phyloP scores from a whole-genome alignment of 2,329 filamentous ascomycete species.

The Apiospora koreana region DNA sequence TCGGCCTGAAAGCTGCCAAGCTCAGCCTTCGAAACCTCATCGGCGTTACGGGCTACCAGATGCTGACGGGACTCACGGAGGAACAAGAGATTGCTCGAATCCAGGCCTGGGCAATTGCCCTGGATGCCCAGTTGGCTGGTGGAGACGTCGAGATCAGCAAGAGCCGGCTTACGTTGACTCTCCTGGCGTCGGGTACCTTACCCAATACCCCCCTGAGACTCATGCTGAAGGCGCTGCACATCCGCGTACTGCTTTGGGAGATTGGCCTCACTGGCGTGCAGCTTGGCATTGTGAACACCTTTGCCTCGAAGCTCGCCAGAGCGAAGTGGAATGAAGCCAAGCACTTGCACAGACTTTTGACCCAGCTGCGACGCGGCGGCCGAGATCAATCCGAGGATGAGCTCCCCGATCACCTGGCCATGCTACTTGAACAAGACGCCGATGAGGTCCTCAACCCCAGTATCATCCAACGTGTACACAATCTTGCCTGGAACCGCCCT shows the following conservation, averaged over 20 bases:
- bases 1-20: slow-evolving; percentile 79
- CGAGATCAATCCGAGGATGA: slow-evolving; percentile 59
- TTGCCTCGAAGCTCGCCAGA: slow-evolving; percentile 73
- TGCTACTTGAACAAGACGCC: slow-evolving; percentile 76
- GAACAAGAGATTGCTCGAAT: slow-evolving; percentile 85
- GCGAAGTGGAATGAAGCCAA: slow-evolving; percentile 82
- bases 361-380: slow-evolving; percentile 42
- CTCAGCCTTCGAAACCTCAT: slow-evolving; percentile 78
- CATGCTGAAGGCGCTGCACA: slow-evolving; percentile 91
- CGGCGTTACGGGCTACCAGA: slow-evolving; percentile 75
- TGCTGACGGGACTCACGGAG: slow-evolving; percentile 76
- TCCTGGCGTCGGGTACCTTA: slow-evolving; percentile 85
- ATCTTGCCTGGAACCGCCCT: slow-evolving; percentile 83
- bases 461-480: slow-evolving; percentile 83
- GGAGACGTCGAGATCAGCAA: slow-evolving; percentile 89
- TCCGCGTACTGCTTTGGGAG: slow-evolving; percentile 86
- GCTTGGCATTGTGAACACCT: slow-evolving; percentile 63
- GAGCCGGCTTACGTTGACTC: slow-evolving; percentile 79
- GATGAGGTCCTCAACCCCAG: slow-evolving; percentile 78
- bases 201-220: slow-evolving; percentile 79
- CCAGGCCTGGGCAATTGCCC: slow-evolving; percentile 90
- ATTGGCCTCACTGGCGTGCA: slow-evolving; percentile 66
- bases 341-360: slow-evolving; percentile 55
- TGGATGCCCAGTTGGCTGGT: slow-evolving; percentile 89
- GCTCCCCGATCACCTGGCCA: slow-evolving; percentile 74